Evolutionary conservation across 1,284 basidiomycete genomes (phyloP), one percentile per base, ranked within the genome.

Genomic region (Malassezia japonica): DNA sequence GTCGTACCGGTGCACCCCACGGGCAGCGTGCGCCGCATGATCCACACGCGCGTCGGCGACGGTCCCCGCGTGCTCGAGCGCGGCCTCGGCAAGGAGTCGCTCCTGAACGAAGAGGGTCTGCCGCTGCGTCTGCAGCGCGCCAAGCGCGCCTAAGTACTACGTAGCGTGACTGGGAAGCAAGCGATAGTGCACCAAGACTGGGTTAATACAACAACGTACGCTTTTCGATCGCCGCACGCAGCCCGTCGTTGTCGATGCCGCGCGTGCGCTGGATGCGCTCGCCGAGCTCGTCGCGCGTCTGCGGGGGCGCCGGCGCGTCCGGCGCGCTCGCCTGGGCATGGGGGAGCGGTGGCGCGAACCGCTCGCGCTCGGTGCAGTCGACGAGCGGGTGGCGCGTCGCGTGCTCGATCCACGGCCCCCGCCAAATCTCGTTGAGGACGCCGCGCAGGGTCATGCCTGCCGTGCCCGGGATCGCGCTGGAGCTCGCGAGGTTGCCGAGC

Each of bases 381-480:
- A 86, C 78, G 40, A 95, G 78, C 3, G 91, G 90, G 72, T 96
- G 95, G 36, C 87, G 81, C 37, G 91, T 87, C 37, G 95, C 89
- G 70, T 83, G 87, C 70, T 95, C 89, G 33, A 94, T 74, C 77
- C 95, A 96, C 0, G 90, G 87, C 1, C 90, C 89, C 7, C 81
- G 80, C 74, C 94, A 91, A 58, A 98, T 82, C 73, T 91, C 86
- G 33, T 84, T 81, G 39, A 96, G 77, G 35, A 89, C 79, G 61
- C 85, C 84, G 27, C 87, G 85, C 36, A 92, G 78, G 16, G 56
- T 63, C 65, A 69, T 67, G 20, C 67, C 66, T 9, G 62, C 64
- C 6, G 69, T 67, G 12, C 65, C 69, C 4, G 67, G 67, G 23
- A 70, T 69, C 21, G 56, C 41, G 9, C 53, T 55, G 0, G 56